These are phyloP conservation scores for Ordospora colligata DNA, from an alignment of 371 early-diverging fungal genomes.

Conservation along the genomic window DNA sequence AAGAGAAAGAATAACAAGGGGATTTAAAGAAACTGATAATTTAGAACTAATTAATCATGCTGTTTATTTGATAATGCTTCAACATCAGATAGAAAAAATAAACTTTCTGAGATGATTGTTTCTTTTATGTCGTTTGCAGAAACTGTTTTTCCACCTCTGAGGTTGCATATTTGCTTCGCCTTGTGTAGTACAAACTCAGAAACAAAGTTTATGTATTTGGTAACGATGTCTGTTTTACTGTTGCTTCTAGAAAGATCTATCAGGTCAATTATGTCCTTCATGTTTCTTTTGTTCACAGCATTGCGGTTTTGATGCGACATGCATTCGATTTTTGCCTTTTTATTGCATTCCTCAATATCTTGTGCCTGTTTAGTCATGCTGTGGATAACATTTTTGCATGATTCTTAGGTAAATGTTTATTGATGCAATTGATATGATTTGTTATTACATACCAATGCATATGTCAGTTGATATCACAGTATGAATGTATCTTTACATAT, in stretches of 20 bases:
- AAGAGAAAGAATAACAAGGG: neutral
- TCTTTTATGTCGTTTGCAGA: neutral
- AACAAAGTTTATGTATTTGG: neutral
- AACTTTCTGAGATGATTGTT: neutral
- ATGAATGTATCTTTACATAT: too few relatives aligned
- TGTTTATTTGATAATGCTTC: neutral
- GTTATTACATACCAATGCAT: too few relatives aligned
- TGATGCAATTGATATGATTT: too few relatives aligned
- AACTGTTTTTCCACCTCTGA: neutral
- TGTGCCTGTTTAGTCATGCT: too few relatives aligned
- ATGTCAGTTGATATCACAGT: too few relatives aligned
- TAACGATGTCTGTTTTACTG: neutral
- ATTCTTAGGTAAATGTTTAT: too few relatives aligned
- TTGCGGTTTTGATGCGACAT: too few relatives aligned
- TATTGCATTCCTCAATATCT: too few relatives aligned
- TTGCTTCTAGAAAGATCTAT: neutral
- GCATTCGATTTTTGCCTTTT: too few relatives aligned
- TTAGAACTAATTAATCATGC: neutral
- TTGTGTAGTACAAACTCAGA: neutral
- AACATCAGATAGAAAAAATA: slow-evolving; percentile 3
- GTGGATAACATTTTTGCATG: too few relatives aligned
- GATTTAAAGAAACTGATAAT: neutral
- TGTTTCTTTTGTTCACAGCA: too few relatives aligned
- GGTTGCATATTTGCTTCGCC: neutral
- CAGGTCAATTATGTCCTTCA: neutral